A percentile compares a stretch with the other conserved stretches of the same genome.
Conservation (phyloP, 2,329 filamentous ascomycete species). For the Gnomoniopsis smithogilvyi region DNA sequence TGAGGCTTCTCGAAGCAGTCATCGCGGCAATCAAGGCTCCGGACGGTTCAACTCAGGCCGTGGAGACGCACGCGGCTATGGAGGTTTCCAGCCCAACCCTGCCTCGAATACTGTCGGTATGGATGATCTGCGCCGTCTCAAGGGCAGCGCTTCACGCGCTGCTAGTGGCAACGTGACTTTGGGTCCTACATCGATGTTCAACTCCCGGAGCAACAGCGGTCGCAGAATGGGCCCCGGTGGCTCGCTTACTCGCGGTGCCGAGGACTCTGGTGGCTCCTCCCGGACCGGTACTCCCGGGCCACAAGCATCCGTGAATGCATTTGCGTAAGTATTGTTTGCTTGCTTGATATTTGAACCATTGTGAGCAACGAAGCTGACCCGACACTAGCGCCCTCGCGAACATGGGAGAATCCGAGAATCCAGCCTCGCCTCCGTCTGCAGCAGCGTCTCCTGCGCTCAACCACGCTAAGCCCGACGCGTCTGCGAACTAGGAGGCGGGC, state of each 20-base stretch:
- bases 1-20: conserved; percentile 60
- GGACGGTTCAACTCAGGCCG: conserved; percentile 66
- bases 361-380: conserved; percentile 26
- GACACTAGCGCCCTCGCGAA: conserved; percentile 51
- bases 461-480: conserved; percentile 55
- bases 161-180: conserved; percentile 64
- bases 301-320: conserved; percentile 67
- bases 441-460: conserved; percentile 63
- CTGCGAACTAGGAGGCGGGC: conserved; percentile 48
- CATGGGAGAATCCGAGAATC: conserved; percentile 57
- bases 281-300: conserved; percentile 84
- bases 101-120: conserved; percentile 84
- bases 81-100: conserved; percentile 61
- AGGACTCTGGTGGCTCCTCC: conserved; percentile 85
- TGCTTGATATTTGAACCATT: not conserved
- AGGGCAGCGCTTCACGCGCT: conserved; percentile 56
- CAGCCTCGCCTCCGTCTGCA: conserved; percentile 67
- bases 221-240: conserved; percentile 75
- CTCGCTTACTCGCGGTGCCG: conserved; percentile 67
- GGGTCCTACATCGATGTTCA: conserved; percentile 83
- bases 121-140: conserved; percentile 86
- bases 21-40: conserved; percentile 65
- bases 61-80: conserved; percentile 79
- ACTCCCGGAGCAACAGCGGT: conserved; percentile 86
- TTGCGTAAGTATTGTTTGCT: conserved; percentile 65